Evolutionary conservation across 805 yeast species (phyloP).

Genomic region (Suhomyces pyralidae): DNA sequence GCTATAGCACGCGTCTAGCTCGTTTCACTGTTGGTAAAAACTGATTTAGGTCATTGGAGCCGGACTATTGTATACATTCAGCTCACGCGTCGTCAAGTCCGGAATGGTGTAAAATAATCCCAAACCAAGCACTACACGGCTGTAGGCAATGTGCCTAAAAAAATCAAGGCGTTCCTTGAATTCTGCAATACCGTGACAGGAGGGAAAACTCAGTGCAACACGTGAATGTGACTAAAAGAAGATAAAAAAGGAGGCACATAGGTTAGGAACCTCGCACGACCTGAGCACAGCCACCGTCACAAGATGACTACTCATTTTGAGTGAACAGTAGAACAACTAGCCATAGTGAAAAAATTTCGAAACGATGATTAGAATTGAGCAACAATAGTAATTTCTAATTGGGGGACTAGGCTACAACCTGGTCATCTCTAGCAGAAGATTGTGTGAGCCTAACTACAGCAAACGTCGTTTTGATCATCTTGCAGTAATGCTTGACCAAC

Average conservation of each 20-base stretch:
- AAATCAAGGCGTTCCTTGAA: neutral
- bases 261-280: constrained; percentile 1
- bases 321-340: neutral
- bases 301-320: neutral
- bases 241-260: neutral
- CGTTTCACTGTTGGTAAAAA: neutral
- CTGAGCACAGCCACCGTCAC: constrained; percentile 3
- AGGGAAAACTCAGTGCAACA: neutral
- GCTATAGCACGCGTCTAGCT: neutral
- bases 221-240: neutral
- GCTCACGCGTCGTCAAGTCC: neutral
- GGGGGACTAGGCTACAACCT: neutral
- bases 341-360: neutral
- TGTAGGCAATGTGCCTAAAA: neutral
- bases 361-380: neutral
- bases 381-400: neutral
- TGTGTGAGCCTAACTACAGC: neutral
- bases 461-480: neutral
- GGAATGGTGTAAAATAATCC: neutral
- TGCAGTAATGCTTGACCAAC: neutral
- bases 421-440: neutral
- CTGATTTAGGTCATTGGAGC: neutral
- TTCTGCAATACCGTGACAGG: neutral
- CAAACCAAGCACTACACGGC: neutral
- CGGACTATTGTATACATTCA: neutral